Evolutionary conservation across 169 alveolate genomes (phyloP), one percentile per base, ranked within the genome.

Genomic region (Eimeria tenella): DNA sequence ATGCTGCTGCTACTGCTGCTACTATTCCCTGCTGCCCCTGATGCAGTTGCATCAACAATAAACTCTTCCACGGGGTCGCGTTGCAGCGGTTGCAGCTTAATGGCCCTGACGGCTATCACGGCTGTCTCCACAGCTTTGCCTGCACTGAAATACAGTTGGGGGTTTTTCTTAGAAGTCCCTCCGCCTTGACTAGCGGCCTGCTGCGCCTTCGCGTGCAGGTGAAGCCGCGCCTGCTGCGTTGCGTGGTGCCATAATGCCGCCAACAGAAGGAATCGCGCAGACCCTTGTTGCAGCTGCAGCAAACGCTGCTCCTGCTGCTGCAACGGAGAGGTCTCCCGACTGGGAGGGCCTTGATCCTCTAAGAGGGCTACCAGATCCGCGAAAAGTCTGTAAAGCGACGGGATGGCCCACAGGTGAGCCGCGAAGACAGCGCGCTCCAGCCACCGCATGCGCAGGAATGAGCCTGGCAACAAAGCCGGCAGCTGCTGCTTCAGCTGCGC

Each of bases 151-250:
- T 81, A 81, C 8, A 81, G 74, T n/a, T 81, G 89, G 11, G 89
- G 89, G 23, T 81, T 81, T 42, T 55, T 81, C 13, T 53, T 19
- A 11, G 53, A 50, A 3, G 21, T 5, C 21, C 23, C 62, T 53
- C 65, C 89, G 13, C 65, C 74, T 56, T 42, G 23, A 19, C 52
- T 52, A 62, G 21, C 63, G 15, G 49, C 52, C 10, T 81, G 89
- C 89, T 81, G 89, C 56, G 89, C 89, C 89, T 81, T 81, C 42
- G 89, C 89, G 42, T 81, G 89, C 89, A 81, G 55, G 21, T 81
- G 89, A 15, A 53, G 56, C 23, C 89, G 53, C 56, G 89, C 89
- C 70, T 55, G 89, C 56, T 81, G 89, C 13, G 89, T 56, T 11
- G 89, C 74, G 56, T 81, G 56, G 17, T 81, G 89, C 89, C 89